Percentiles rank a stretch among this genome's conserved stretches.
These are phyloP conservation scores for Neoconidiobolus thromboides DNA, from an alignment of 371 early-diverging fungal species.

Conservation along the genomic window DNA sequence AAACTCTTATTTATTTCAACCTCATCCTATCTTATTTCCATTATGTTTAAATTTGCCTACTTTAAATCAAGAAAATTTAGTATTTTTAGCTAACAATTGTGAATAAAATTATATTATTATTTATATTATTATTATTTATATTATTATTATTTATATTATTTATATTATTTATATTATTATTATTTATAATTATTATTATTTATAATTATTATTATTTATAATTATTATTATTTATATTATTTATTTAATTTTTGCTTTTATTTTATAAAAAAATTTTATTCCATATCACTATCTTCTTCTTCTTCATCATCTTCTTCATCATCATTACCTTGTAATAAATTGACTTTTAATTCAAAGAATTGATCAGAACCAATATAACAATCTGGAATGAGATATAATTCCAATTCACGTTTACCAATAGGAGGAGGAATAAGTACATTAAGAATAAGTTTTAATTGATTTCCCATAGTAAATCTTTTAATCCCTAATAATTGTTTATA, in stretches of 20 bases:
- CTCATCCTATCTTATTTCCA: neutral
- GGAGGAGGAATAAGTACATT: too few species aligned
- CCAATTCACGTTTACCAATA: conserved; percentile 29
- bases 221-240: neutral
- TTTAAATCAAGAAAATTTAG: neutral
- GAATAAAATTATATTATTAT: neutral
- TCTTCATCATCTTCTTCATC: conserved; percentile 23
- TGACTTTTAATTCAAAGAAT: conserved; percentile 66
- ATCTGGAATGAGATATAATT: conserved; percentile 84
- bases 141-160: neutral
- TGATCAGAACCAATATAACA: conserved; percentile 86
- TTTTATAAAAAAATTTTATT: neutral
- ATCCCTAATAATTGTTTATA: conserved; percentile 69
- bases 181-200: neutral
- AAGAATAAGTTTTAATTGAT: conserved; percentile 35
- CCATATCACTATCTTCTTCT: conserved; percentile 13
- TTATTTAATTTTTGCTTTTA: neutral
- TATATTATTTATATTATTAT: neutral
- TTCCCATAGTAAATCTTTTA: conserved; percentile 65
- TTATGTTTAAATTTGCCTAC: neutral
- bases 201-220: too few species aligned
- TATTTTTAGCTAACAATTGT: neutral
- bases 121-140: neutral
- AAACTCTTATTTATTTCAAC: neutral
- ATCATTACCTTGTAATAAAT: conserved; percentile 31